A percentile compares a stretch with the other conserved stretches of the same genome.
These are phyloP conservation scores for Nemania diffusa DNA, from an alignment of 2,329 filamentous ascomycete genomes.

Conservation along the genomic window DNA sequence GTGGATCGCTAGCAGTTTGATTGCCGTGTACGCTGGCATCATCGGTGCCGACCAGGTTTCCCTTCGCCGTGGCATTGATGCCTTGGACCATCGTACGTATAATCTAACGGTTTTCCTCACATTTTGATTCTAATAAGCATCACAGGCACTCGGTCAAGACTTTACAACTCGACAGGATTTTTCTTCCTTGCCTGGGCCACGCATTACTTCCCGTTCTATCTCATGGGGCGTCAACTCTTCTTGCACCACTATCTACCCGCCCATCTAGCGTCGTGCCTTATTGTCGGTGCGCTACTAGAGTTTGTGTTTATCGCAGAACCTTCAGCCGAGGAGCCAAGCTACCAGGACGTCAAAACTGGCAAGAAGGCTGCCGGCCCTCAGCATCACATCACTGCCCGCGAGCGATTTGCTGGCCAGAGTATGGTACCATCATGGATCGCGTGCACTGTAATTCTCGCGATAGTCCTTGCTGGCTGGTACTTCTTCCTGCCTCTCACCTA, in stretches of 20 bases:
- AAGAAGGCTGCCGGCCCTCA: constrained; percentile 59
- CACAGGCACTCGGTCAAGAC: constrained; percentile 84
- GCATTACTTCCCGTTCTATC: constrained; percentile 96
- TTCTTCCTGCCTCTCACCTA: constrained; percentile 97
- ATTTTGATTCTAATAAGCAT: constrained; percentile 33
- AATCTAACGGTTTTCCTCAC: not conserved
- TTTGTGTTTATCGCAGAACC: constrained; percentile 96
- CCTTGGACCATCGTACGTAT: constrained; percentile 88
- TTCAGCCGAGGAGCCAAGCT: constrained; percentile 64
- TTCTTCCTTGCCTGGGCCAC: constrained; percentile 98
- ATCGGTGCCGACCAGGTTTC: constrained; percentile 93
- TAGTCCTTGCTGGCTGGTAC: constrained; percentile 81
- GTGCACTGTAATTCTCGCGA: constrained; percentile 72
- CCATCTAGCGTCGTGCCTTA: constrained; percentile 88
- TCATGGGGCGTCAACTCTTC: constrained; percentile 98
- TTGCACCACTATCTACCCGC: constrained; percentile 97
- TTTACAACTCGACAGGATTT: constrained; percentile 99
- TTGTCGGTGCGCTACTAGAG: constrained; percentile 90
- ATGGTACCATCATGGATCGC: constrained; percentile 83
- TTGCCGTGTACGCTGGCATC: constrained; percentile 94
- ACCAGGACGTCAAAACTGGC: constrained; percentile 55
- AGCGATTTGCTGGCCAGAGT: constrained; percentile 83
- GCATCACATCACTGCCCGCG: constrained; percentile 79
- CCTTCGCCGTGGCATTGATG: constrained; percentile 90
- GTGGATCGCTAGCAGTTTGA: constrained; percentile 93